A percentile compares a stretch with the other conserved stretches of the same genome.
Evolutionary conservation across 192 early-diverging fungal species (phyloP).

Genomic region (Obelidium mucronatum): DNA sequence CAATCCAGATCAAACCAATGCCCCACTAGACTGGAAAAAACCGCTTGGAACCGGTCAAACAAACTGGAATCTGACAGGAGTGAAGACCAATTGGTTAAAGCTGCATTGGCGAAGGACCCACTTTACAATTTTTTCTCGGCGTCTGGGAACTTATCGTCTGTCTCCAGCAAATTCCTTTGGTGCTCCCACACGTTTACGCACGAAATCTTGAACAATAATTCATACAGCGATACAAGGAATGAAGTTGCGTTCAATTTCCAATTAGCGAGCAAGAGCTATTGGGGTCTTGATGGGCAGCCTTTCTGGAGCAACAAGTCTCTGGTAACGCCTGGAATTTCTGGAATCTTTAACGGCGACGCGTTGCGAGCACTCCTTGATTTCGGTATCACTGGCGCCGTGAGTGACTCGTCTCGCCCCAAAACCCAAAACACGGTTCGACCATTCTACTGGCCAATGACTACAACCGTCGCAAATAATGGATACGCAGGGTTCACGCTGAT

Average conservation of each 20-base stretch:
- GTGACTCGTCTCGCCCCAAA: conserved; percentile 44
- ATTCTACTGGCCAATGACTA: conserved; percentile 42
- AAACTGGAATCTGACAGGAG: no score
- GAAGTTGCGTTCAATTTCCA: conserved; percentile 27
- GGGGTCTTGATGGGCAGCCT: neutral
- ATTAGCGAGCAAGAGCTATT: no score
- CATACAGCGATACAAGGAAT: conserved; percentile 14
- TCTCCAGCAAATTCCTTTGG: no score
- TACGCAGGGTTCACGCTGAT: no score
- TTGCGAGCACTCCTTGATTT: conserved; percentile 10
- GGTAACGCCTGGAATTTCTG: conserved; percentile 38
- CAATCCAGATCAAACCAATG: no score
- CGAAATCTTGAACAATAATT: conserved; percentile 35
- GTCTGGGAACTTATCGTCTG: no score
- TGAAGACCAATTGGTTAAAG: no score
- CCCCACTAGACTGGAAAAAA: no score
- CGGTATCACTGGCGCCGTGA: conserved; percentile 32
- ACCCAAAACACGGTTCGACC: conserved; percentile 20
- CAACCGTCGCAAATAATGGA: conserved; percentile 46
- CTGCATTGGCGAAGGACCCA: no score
- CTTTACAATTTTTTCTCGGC: no score
- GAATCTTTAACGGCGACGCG: conserved; percentile 34
- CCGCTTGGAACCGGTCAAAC: no score
- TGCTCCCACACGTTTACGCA: no score
- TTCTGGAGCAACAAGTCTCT: conserved; percentile 10